Percentiles rank a stretch among this genome's conserved stretches.
These are phyloP conservation scores for Solanum sitiens DNA, from an alignment of 257 asterid species.

Conservation along the genomic window DNA sequence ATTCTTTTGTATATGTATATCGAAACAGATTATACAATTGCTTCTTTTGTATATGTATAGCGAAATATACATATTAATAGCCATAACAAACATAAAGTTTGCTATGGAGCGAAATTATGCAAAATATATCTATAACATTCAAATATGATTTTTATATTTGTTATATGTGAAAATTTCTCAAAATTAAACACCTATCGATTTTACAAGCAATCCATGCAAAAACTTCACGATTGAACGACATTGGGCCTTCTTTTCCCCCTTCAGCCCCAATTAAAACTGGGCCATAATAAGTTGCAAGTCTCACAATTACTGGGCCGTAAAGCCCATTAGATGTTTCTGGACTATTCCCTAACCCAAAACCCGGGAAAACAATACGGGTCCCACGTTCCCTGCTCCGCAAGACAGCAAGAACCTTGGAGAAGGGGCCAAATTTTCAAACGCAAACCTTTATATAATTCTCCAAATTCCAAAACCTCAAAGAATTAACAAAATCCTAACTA, in stretches of 20 bases:
- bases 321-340: background rate
- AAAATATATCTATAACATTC: no score
- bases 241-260: background rate
- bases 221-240: background rate
- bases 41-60: no score
- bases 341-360: background rate
- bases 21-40: no score
- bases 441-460: slow-evolving; percentile 1
- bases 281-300: background rate
- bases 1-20: no score
- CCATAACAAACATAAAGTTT: no score
- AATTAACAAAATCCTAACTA: background rate
- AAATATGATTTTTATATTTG: no score
- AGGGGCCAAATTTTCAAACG: slow-evolving; percentile 4
- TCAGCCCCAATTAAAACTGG: background rate
- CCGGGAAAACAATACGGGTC: background rate
- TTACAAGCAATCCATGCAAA: background rate
- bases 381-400: background rate
- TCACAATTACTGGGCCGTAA: background rate
- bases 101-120: no score
- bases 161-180: no score
- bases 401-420: slow-evolving; percentile 7
- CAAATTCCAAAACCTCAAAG: background rate
- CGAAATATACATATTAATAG: no score
- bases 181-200: background rate